Percentiles rank a stretch among this genome's conserved stretches.
Evolutionary conservation across 306 rosid genomes (phyloP).

Genomic region (Pyrus communis): DNA sequence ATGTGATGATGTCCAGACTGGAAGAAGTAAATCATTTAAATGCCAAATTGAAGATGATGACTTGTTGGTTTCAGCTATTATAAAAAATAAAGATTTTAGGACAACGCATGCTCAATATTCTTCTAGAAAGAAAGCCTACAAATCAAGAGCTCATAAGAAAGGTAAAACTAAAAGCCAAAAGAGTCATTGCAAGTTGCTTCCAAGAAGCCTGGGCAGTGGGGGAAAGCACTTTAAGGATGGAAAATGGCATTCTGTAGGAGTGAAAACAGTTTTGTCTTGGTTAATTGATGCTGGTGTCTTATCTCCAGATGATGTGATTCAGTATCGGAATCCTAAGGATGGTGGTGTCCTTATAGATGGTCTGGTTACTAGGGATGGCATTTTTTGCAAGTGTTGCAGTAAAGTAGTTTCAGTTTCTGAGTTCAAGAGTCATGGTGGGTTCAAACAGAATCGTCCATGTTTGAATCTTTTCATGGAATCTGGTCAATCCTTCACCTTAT

Average conservation of each 20-base stretch:
- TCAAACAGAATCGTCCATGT: constrained; percentile 72
- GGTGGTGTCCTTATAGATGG: constrained; percentile 65
- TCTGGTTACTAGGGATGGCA: constrained; percentile 67
- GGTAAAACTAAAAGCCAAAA: constrained; percentile 53
- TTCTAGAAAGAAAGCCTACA: constrained; percentile 43
- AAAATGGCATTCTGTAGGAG: constrained; percentile 49
- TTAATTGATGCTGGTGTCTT: constrained; percentile 67
- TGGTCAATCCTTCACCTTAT: constrained; percentile 78
- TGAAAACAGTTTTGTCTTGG: constrained; percentile 82
- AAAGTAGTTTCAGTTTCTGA: constrained; percentile 55
- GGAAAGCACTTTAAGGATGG: constrained; percentile 65
- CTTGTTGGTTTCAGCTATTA: constrained; percentile 77
- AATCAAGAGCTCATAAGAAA: constrained; percentile 47
- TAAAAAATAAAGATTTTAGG: constrained; percentile 51
- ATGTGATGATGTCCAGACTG: constrained; percentile 27
- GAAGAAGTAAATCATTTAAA: constrained; percentile 33
- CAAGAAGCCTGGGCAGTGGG: constrained; percentile 60
- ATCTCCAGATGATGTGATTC: constrained; percentile 64
- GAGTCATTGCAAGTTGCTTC: constrained; percentile 67
- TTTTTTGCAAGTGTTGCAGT: constrained; percentile 74
- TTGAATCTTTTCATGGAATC: constrained; percentile 85
- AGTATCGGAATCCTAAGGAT: constrained; percentile 63
- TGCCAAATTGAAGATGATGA: constrained; percentile 90
- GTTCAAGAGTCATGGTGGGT: constrained; percentile 85
- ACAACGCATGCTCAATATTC: constrained; percentile 26